Evolutionary conservation across 23 red algal genomes (phyloP).

Genomic region (Cyanidiococcus yangmingshanensis): DNA sequence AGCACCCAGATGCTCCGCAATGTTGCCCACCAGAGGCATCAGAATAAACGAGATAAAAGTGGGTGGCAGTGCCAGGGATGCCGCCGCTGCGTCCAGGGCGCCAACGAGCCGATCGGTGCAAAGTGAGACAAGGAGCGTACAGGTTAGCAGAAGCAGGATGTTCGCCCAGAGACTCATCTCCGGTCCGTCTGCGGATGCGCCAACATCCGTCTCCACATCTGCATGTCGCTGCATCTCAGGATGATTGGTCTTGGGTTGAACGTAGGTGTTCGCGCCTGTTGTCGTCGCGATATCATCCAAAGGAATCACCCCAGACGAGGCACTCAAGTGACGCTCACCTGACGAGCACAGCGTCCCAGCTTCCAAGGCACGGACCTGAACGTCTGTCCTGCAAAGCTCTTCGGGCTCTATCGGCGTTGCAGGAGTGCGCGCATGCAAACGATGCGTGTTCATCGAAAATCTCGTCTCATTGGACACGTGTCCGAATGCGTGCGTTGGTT

Average conservation of each 20-base stretch:
- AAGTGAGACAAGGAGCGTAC: conserved; percentile 45
- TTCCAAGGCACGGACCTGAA: too few relatives aligned
- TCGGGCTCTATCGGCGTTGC: too few relatives aligned
- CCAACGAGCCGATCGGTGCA: conserved; percentile 68
- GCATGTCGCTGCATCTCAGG: neutral
- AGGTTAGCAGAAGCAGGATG: neutral
- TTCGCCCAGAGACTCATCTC: conserved; percentile 7
- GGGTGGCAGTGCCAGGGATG: conserved; percentile 32
- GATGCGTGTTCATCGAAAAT: neutral
- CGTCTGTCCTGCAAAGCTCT: too few relatives aligned
- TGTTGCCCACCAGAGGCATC: conserved; percentile 88
- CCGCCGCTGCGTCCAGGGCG: conserved; percentile 62
- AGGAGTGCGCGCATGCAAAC: neutral
- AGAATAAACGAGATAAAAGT: conserved; percentile 84
- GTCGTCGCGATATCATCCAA: neutral
- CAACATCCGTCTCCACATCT: neutral
- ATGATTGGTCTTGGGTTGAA: neutral
- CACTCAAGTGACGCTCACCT: neutral
- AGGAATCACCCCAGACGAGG: neutral
- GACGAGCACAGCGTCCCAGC: too few relatives aligned
- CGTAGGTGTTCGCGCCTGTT: neutral
- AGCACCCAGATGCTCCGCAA: conserved; percentile 82
- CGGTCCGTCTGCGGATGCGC: neutral
- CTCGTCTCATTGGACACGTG: neutral
- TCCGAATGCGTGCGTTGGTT: neutral